Base-by-base conservation (phyloP, 2,329 filamentous ascomycete genomes). In the Aspergillus brasiliensis region DNA sequence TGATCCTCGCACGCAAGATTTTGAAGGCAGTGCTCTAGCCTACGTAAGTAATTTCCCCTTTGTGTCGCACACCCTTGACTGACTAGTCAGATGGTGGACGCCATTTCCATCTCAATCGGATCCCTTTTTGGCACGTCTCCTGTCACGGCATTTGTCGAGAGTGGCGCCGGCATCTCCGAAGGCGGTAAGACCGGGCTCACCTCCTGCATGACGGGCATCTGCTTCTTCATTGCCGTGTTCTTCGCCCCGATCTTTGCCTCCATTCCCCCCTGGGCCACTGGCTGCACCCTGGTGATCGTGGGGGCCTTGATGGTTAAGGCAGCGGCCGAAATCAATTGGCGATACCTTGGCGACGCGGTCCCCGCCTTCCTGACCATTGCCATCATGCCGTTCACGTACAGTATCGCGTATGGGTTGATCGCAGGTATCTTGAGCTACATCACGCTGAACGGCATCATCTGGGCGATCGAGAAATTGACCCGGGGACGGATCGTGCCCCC, bases 171-270 rank as follows among this genome's bases (percentile, higher is more conserved):
- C 68, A 96, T 96, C 64, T 91, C 91, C 0, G 92, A 96, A 76
- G 92, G 92, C 54, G 92, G 91, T 47, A 88, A 88, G 71, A 96
- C 92, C 0, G 92, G 92, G 15, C 78, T 96, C n/a, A 95, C 91
- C 0, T 87, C 91, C 49, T 90, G 94, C 75, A 81, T 86, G 15
- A 88, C 91, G 0, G 92, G 92, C 5, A 58, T 96, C 52, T 92
- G 89, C 78, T 96, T 96, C 81, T 89, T 96, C 79, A 86, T 96
- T 72, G 86, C 90, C 59, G 85, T 96, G 62, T 96, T 96, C 82
- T 96, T 96, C 73, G 91, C 92, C 0, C 92, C 92, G 0, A 94
- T 96, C 59, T 96, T 96, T 71, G 91, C 92, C 8, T 93, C 90
- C 0, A 95, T 96, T 59, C 92, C 92, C 4, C 88, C 91, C 0